Evolutionary conservation across 371 early-diverging fungal species (phyloP), one percentile per base, ranked within the genome.

Genomic region (Choanephora cucurbitarum): DNA sequence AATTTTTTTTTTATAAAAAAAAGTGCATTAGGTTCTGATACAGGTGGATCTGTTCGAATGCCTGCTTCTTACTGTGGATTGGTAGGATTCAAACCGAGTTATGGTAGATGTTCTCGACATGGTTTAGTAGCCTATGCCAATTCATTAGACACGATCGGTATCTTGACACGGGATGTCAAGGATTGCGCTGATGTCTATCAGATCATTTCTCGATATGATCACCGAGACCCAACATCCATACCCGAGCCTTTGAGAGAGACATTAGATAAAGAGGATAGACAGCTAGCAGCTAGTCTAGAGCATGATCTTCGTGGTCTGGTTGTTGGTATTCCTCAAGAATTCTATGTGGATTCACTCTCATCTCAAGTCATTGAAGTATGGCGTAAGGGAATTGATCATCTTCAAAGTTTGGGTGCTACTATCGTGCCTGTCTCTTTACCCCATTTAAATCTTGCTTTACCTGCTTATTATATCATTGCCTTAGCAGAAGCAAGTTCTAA

Each of bases 51-150:
- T 1, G 91, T 95, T 4, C 79, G 97, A 28, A 77, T 95, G 28
- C 97, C 97, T 1, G 97, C 95, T 1, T 84, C 96, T 2, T 97
- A 93, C 67, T 96, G 96, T 69, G 95, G 96, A 13, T 77, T 96
- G 1, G 85, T 91, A 17, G 97, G 97, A 5, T 94, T 92, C 67
- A 97, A 97, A 62, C 97, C 97, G 14, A 85, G 88, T 0, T 96
- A 94, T 67, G 97, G 97, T 0, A 81, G 81, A 39, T 77, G 88
- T 43, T 95, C 96, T 42, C 79, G 97, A n/a, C 79, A 81, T 69
- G 97, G 97, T 5, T 71, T 97, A 9, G 81, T 94, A 3, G 73
- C 94, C 0, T 95, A 94, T 69, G 95, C 92, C 14, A 91, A 86
- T 66, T 92, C 93, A 0, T 77, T 96, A 41, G 97, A 97, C 58